A percentile compares a stretch with the other conserved stretches of the same genome.
These are phyloP conservation scores for Thermoascus crustaceus DNA, from an alignment of 2,329 filamentous ascomycete species.

Conservation along the genomic window DNA sequence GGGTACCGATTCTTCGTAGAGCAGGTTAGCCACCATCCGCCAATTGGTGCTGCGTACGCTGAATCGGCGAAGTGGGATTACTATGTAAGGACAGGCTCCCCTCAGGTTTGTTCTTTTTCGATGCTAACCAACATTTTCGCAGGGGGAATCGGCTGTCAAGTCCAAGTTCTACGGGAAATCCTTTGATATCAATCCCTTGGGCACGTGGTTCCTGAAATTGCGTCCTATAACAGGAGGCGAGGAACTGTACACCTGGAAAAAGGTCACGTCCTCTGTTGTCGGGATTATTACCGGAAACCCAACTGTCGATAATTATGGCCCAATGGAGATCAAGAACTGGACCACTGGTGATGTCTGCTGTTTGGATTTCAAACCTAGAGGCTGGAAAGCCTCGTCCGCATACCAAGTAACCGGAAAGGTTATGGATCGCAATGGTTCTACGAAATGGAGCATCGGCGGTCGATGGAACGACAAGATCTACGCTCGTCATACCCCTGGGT, in stretches of 20 bases:
- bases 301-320: slow-evolving; percentile 93
- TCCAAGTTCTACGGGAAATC: slow-evolving; percentile 97
- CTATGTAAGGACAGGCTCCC: slow-evolving; percentile 44
- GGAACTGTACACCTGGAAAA: slow-evolving; percentile 97
- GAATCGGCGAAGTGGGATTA: slow-evolving; percentile 95
- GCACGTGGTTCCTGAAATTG: slow-evolving; percentile 91
- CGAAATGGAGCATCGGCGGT: slow-evolving; percentile 82
- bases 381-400: slow-evolving; percentile 89
- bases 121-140: slow-evolving; percentile 11
- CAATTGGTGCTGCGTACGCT: slow-evolving; percentile 84
- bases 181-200: slow-evolving; percentile 92
- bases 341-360: slow-evolving; percentile 85
- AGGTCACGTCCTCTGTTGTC: slow-evolving; percentile 94
- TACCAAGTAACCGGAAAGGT: slow-evolving; percentile 85
- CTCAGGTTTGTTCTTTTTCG: not conserved
- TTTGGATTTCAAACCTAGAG: slow-evolving; percentile 87
- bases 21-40: slow-evolving; percentile 95
- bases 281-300: slow-evolving; percentile 97
- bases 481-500: slow-evolving; percentile 84
- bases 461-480: slow-evolving; percentile 98
- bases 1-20: slow-evolving; percentile 98
- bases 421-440: slow-evolving; percentile 66
- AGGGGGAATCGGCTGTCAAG: slow-evolving; percentile 87
- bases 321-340: slow-evolving; percentile 97
- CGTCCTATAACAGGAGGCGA: slow-evolving; percentile 66